Evolutionary conservation across 495 filamentous ascomycete genomes (phyloP).

Genomic region (Astrothelium subdiscretum): DNA sequence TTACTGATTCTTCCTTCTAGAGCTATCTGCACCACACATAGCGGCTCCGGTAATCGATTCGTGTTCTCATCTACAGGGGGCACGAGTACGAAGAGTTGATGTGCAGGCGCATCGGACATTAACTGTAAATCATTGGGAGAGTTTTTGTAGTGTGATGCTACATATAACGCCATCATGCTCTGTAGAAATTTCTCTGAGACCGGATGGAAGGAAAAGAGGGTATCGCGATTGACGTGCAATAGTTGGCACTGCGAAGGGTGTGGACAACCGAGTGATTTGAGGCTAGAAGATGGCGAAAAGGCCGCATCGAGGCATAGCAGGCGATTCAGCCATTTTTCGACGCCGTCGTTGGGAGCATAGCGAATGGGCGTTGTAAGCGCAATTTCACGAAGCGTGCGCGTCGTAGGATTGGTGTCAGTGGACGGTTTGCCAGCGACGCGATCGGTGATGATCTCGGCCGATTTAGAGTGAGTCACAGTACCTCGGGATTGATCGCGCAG

Average conservation of each 20-base stretch:
- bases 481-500: constrained; percentile 82
- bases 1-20: constrained; percentile 91
- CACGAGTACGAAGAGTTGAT: constrained; percentile 91
- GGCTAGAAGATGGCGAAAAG: constrained; percentile 62
- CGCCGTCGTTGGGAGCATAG: constrained; percentile 79
- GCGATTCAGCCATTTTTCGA: constrained; percentile 94
- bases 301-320: constrained; percentile 90
- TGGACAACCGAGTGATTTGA: constrained; percentile 68
- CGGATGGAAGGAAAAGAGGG: constrained; percentile 93
- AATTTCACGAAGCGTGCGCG: constrained; percentile 80
- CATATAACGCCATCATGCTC: constrained; percentile 95
- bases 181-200: constrained; percentile 95
- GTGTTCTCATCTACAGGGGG: constrained; percentile 71
- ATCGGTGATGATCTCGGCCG: constrained; percentile 55
- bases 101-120: constrained; percentile 94
- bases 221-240: constrained; percentile 89
- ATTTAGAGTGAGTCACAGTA: constrained; percentile 33
- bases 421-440: constrained; percentile 56
- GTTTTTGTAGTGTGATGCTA: constrained; percentile 98
- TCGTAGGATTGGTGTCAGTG: constrained; percentile 47
- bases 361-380: constrained; percentile 88
- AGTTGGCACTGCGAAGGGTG: constrained; percentile 85
- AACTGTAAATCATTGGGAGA: constrained; percentile 95
- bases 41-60: constrained; percentile 75
- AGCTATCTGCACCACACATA: constrained; percentile 90